Conservation (phyloP, 768 basidiomycete genomes). For the Royoungia palumana region DNA sequence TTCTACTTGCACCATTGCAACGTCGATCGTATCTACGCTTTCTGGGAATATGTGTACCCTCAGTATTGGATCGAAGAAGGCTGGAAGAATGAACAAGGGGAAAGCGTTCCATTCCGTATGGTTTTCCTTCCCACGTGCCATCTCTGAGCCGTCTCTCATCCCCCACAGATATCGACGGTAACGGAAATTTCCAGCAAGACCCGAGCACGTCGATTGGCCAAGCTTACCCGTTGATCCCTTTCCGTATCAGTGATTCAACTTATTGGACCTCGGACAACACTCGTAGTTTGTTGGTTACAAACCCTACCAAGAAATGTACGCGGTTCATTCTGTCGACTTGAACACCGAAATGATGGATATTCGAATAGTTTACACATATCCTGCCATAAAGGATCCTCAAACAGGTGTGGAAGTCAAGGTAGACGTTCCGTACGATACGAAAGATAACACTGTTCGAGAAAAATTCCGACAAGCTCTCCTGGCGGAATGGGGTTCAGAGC, state of each 20-base stretch:
- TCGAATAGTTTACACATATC: conserved; percentile 19
- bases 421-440: conserved; percentile 8
- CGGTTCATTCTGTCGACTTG: background rate
- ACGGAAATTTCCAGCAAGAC: conserved; percentile 3
- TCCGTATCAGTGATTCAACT: conserved; percentile 1
- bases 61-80: conserved; percentile 13
- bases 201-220: background rate
- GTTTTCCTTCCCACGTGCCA: background rate
- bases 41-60: conserved; percentile 23
- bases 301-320: conserved; percentile 6
- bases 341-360: background rate
- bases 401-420: conserved; percentile 9
- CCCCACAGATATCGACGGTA: background rate
- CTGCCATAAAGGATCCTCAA: conserved; percentile 8
- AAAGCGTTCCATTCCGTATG: conserved; percentile 8
- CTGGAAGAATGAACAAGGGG: conserved; percentile 9
- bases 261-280: conserved; percentile 17
- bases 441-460: conserved; percentile 1
- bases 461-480: conserved; percentile 4
- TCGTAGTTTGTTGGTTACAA: conserved; percentile 2
- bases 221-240: conserved; percentile 5
- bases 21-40: conserved; percentile 17
- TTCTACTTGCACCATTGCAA: conserved; percentile 20
- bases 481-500: conserved; percentile 1
- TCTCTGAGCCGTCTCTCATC: background rate